These are phyloP conservation scores for Globisporangium nodosum DNA, from an alignment of 352 stramenopile genomes.

Conservation along the genomic window DNA sequence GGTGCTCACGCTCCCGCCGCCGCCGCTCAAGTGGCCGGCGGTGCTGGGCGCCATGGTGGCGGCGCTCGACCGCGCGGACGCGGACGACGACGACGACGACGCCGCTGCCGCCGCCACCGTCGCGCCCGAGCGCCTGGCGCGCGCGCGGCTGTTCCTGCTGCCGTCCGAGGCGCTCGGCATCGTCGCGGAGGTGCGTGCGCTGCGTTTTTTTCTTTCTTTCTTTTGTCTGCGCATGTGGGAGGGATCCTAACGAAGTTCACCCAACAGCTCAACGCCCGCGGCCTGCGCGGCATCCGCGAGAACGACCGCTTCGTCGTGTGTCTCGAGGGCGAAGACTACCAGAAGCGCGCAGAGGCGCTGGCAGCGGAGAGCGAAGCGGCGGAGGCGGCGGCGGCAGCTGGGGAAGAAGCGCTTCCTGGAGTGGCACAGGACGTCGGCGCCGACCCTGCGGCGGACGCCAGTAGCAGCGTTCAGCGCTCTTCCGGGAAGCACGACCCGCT, in stretches of 20 bases:
- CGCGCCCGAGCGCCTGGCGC: constrained; percentile 19
- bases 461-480: neutral
- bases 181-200: constrained; percentile 41
- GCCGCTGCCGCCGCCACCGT: constrained; percentile 7
- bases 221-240: too few species aligned
- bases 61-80: constrained; percentile 44
- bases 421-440: neutral
- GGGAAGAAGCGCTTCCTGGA: too few species aligned
- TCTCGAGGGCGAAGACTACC: constrained; percentile 65
- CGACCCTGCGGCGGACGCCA: neutral
- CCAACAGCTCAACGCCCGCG: constrained; percentile 58
- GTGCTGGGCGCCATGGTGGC: constrained; percentile 59
- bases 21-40: constrained; percentile 63
- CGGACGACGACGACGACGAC: constrained; percentile 35
- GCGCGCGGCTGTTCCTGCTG: constrained; percentile 59
- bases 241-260: neutral
- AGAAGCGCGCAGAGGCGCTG: constrained; percentile 21
- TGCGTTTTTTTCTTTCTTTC: too few species aligned
- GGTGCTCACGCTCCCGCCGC: constrained; percentile 56
- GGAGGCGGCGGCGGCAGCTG: neutral
- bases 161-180: constrained; percentile 51
- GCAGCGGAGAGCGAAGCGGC: neutral
- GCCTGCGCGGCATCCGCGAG: constrained; percentile 65
- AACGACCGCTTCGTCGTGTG: constrained; percentile 76
- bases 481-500: neutral